These are phyloP conservation scores for Xylaria sp. DNA, from an alignment of 2,329 filamentous ascomycete species.

Conservation along the genomic window DNA sequence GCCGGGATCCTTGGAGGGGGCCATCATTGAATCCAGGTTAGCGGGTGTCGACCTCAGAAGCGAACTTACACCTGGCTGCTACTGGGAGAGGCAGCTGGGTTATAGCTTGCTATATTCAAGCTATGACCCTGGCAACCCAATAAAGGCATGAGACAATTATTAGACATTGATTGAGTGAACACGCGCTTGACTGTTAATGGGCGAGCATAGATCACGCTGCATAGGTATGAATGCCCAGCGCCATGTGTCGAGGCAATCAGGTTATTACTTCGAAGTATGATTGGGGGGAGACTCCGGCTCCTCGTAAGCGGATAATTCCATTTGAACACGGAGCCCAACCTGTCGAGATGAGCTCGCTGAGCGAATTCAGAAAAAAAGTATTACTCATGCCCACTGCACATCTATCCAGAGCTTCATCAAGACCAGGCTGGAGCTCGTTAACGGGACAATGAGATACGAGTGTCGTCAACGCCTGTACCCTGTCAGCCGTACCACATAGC, in stretches of 20 bases:
- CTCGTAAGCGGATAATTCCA: constrained; percentile 50
- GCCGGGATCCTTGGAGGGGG: constrained; percentile 50
- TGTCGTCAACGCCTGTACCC: constrained; percentile 32
- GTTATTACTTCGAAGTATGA: constrained; percentile 47
- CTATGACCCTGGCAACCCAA: constrained; percentile 48
- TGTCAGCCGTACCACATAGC: constrained; percentile 41
- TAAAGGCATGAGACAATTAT: constrained; percentile 53
- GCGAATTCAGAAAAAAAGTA: constrained; percentile 48
- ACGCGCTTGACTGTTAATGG: constrained; percentile 1
- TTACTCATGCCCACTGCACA: constrained; percentile 51
- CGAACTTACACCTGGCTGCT: constrained; percentile 51
- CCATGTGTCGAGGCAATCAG: constrained; percentile 48
- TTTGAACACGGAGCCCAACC: constrained; percentile 53
- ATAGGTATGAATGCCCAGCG: constrained; percentile 47
- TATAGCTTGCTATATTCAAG: constrained; percentile 50
- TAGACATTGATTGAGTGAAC: constrained; percentile 2
- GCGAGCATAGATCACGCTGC: constrained; percentile 43
- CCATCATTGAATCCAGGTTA: constrained; percentile 53
- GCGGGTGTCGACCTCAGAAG: constrained; percentile 55
- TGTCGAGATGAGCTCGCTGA: constrained; percentile 51
- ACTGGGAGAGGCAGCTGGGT: constrained; percentile 54
- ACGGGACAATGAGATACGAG: constrained; percentile 44
- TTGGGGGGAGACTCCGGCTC: constrained; percentile 49
- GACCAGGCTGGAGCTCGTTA: constrained; percentile 46
- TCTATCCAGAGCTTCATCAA: constrained; percentile 48